Conservation (phyloP, 805 yeast genomes). For the Wickerhamiella parazyma region DNA sequence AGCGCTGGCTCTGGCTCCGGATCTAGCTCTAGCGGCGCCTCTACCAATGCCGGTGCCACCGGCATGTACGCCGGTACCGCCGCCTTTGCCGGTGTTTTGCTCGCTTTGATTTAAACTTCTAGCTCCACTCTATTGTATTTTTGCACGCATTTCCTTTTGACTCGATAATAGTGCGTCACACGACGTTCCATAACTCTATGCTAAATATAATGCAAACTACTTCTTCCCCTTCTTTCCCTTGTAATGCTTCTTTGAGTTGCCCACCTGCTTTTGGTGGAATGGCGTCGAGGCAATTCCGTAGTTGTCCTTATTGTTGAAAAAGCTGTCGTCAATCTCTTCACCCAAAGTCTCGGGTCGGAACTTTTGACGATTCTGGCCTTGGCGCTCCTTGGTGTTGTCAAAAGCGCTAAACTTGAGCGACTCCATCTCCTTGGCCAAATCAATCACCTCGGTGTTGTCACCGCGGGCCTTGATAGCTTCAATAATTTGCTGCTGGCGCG, state of each 20-base stretch:
- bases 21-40: not conserved
- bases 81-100: conserved; percentile 6
- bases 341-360: conserved; percentile 42
- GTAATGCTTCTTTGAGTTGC: conserved; percentile 43
- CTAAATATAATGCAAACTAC: not conserved
- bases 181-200: no score
- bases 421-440: conserved; percentile 54
- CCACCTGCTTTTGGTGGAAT: conserved; percentile 40
- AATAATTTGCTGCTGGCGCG: conserved; percentile 51
- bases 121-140: no score
- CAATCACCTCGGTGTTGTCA: conserved; percentile 35
- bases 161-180: no score
- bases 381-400: conserved; percentile 30
- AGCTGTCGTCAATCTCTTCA: conserved; percentile 72
- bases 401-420: conserved; percentile 64
- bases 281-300: conserved; percentile 56
- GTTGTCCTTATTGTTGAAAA: conserved; percentile 55
- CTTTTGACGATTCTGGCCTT: conserved; percentile 33
- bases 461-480: conserved; percentile 39
- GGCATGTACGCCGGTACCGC: conserved; percentile 4
- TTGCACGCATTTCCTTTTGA: no score
- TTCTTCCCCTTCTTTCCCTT: conserved; percentile 59
- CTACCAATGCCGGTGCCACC: conserved; percentile 1
- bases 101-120: conserved; percentile 4
- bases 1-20: conserved; percentile 1